Conservation (phyloP, 441 rosid genomes). For the Arabidopsis lyrata region DNA sequence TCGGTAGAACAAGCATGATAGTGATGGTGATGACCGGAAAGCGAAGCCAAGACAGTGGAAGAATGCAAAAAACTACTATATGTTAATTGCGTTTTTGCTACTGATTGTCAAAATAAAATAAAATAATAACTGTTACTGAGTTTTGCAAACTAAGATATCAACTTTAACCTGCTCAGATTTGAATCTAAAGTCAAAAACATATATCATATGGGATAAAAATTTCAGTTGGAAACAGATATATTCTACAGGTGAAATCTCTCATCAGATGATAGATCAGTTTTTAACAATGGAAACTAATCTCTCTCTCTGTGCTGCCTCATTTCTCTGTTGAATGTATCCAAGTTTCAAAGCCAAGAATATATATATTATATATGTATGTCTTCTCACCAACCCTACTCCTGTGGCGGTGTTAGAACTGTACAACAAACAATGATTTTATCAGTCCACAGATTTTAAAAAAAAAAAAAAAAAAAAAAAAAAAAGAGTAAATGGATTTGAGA, state of each 20-base stretch:
- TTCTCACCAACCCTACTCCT: slow-evolving; percentile 38
- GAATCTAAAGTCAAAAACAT: too few relatives aligned
- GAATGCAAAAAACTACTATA: too few relatives aligned
- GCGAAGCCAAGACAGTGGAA: too few relatives aligned
- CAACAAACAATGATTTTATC: slow-evolving; percentile 16
- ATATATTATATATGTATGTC: neutral
- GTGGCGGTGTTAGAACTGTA: slow-evolving; percentile 44
- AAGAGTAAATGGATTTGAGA: neutral
- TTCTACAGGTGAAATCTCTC: slow-evolving; percentile 8
- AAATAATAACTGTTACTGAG: too few relatives aligned
- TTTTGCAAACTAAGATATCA: too few relatives aligned
- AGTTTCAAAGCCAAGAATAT: slow-evolving; percentile 23
- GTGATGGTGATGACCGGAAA: too few relatives aligned
- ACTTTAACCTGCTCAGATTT: too few relatives aligned
- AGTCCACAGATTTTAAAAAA: neutral
- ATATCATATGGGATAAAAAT: too few relatives aligned
- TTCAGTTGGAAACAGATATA: neutral
- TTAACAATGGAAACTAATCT: slow-evolving; percentile 8
- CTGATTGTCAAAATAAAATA: too few relatives aligned
- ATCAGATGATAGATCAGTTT: slow-evolving; percentile 5
- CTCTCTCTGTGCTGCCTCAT: slow-evolving; percentile 21
- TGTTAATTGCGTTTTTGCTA: too few relatives aligned
- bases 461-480: too few relatives aligned
- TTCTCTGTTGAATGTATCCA: slow-evolving; percentile 21
- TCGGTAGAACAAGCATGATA: too few relatives aligned